These are phyloP conservation scores for Saturnispora silvae DNA, from an alignment of 805 yeast genomes.

Conservation along the genomic window DNA sequence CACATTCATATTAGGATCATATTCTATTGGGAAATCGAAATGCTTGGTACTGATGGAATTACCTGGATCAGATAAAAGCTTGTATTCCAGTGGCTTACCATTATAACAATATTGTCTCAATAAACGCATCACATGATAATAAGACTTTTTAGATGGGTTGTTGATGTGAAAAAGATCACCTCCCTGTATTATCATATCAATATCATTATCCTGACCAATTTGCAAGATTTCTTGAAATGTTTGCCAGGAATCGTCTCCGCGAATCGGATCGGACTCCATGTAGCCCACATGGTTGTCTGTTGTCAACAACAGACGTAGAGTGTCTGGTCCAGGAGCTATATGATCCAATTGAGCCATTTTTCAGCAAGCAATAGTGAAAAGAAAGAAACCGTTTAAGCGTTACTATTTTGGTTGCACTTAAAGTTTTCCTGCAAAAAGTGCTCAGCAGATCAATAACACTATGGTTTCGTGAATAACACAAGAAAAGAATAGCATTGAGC, in stretches of 20 bases:
- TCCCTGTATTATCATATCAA: constrained; percentile 82
- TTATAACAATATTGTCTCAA: constrained; percentile 69
- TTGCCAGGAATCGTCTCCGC: constrained; percentile 83
- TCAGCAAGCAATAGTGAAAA: too few relatives aligned
- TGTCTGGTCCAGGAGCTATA: constrained; percentile 46
- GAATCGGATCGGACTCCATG: constrained; percentile 76
- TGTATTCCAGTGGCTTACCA: constrained; percentile 78
- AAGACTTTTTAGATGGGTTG: constrained; percentile 77
- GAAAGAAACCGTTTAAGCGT: too few relatives aligned
- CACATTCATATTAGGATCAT: constrained; percentile 82
- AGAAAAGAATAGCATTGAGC: not conserved
- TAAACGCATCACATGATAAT: constrained; percentile 71
- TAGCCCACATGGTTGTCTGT: constrained; percentile 97
- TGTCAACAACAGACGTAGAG: constrained; percentile 69
- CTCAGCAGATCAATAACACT: too few relatives aligned
- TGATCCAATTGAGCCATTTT: constrained; percentile 31
- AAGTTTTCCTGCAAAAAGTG: not conserved
- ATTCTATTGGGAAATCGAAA: constrained; percentile 68
- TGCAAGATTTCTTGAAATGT: constrained; percentile 78
- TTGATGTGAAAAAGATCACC: constrained; percentile 91
- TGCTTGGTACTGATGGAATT: constrained; percentile 48
- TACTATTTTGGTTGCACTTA: too few relatives aligned
- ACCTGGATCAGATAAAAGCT: constrained; percentile 70
- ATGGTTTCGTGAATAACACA: too few relatives aligned
- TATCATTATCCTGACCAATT: constrained; percentile 59